Evolutionary conservation across 2,329 filamentous ascomycete genomes (phyloP), one percentile per base, ranked within the genome.

Genomic region (Curvularia spicifera): DNA sequence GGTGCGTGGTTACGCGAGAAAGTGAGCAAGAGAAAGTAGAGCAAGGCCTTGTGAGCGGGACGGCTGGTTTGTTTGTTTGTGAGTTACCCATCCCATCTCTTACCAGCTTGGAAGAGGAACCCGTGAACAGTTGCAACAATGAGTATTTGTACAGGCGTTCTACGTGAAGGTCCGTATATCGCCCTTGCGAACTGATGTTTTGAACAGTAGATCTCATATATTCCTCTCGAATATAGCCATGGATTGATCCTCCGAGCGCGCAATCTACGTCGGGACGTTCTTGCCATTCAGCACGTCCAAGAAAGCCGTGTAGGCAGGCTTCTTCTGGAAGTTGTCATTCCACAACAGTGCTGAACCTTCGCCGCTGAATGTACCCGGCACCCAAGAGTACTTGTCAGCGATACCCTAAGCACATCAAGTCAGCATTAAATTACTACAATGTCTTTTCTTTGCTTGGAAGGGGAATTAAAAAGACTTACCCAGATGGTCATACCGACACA

Each of bases 401-500:
- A 65, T 26, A 39, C 60, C 62, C 62, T 66, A 46, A 62, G 69
- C n/a, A 20, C 22, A 22, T 5, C 59, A 45, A 58, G 51, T 47
- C 15, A 51, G 43, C 42, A 18, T 4, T 13, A 9, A n/a, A 5
- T n/a, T 20, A 28, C 24, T n/a, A 13, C 13, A 8, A 9, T 29
- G 13, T 28, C 15, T 44, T 2, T 8, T 26, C 22, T 33, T 12
- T n/a, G 2, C 4, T n/a, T 13, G 15, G 4, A 12, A 2, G 12
- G 22, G 15, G 9, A 28, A 3, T 24, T 15, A 15, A n/a, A 10
- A 35, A 26, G 4, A 39, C 67, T 33, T 63, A 70, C 79, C 76
- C 87, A 90, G 45, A 74, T 57, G 0, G 74, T 77, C 20, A 79
- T 71, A 18, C 75, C 76, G 22, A 78, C 70, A 54, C 76, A 78